These are phyloP conservation scores for Entamoeba histolytica DNA, from an alignment of 208 protist genomes.

Conservation along the genomic window DNA sequence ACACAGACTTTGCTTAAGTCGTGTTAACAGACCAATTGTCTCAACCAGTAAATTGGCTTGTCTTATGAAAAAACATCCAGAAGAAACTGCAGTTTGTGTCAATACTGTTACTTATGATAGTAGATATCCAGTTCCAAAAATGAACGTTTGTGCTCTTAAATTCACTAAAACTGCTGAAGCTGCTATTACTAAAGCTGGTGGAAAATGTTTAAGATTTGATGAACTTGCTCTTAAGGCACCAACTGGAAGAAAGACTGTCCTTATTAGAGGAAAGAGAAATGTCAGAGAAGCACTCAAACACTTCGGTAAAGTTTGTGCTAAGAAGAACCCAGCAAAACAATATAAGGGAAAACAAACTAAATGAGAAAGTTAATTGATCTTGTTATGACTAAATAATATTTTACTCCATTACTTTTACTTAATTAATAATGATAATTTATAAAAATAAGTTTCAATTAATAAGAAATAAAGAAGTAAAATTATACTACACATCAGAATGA, in stretches of 20 bases:
- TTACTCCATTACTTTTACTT: not conserved
- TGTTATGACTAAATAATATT: not conserved
- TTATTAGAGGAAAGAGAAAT: constrained; percentile 76
- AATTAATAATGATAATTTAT: not conserved
- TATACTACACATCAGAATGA: not conserved
- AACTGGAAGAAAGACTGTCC: constrained; percentile 78
- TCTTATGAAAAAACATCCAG: constrained; percentile 60
- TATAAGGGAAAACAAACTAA: not conserved
- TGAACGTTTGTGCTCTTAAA: constrained; percentile 78
- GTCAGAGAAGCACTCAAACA: constrained; percentile 80
- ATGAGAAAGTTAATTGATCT: not conserved
- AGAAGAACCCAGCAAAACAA: not conserved
- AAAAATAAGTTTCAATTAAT: not conserved
- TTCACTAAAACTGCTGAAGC: constrained; percentile 87
- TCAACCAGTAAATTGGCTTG: constrained; percentile 70
- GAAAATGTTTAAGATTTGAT: constrained; percentile 94
- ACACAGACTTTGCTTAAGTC: constrained; percentile 72
- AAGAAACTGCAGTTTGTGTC: constrained; percentile 81
- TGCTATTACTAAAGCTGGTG: constrained; percentile 85
- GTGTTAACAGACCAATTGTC: constrained; percentile 74
- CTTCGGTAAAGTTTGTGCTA: constrained; percentile 62
- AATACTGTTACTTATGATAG: constrained; percentile 93
- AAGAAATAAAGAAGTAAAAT: not conserved
- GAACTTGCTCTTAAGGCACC: constrained; percentile 81
- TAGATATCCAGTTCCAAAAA: constrained; percentile 52